Base-by-base conservation (phyloP, 179 eudicot species). In the Vitellaria paradoxa region DNA sequence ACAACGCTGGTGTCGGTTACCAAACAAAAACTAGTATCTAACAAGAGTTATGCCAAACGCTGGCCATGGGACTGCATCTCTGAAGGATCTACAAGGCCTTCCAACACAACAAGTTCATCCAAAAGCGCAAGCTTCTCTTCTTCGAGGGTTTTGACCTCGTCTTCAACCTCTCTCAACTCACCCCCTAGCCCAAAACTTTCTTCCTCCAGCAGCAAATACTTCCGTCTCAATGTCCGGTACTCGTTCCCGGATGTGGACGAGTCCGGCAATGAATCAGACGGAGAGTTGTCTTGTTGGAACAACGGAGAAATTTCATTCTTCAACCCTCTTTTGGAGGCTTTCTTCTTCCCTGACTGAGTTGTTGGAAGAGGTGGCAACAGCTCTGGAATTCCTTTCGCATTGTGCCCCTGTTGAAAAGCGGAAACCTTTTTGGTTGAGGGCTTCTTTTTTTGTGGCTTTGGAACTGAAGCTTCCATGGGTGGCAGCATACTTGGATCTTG, bases 41-140 rank as follows among this genome's bases (percentile, higher is more conserved):
- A 49, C 8, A 49, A 47, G 14, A 65, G 30, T 20, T 67, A 67
- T 4, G 24, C 14, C 17, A 20, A 26, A 60, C 30, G 73, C 21
- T 26, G 70, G 17, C 73, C 81, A 45, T 76, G 68, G 21, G 82
- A 49, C 56, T 80, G 89, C 73, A 83, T 74, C 66, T 93, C 94
- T 0, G 87, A 83, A 78, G 91, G 93, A 84, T 90, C 92, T 42
- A 92, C 82, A 15, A 93, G 87, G 81, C 98, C 98, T 87, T 93
- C 98, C 73, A 93, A 83, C 73, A 93, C 93, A 45, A 93, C 88
- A 64, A 93, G 87, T 78, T 92, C 91, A 81, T 93, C 94, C 75
- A 93, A 73, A 21, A 93, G 87, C 2, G 82, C 71, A 37, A 84
- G 85, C 79, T 93, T 93, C 89, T 90, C 97, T 18, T 89, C 86